phyloP scores from a whole-genome alignment of 164 flowering plant species.

The Annona squamosa region DNA sequence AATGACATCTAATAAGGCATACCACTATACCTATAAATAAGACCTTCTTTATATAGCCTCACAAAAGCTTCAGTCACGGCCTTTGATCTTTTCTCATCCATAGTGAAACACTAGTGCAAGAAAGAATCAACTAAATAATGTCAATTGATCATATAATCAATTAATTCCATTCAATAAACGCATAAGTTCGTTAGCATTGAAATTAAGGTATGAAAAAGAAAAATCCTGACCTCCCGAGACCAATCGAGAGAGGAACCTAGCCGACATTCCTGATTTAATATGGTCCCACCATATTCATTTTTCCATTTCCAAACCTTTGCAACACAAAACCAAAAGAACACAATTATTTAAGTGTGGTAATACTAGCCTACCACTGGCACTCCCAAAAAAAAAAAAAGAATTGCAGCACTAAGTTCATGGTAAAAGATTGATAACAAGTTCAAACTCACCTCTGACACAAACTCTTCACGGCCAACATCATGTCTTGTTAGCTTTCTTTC shows the following conservation, averaged over 20 bases:
- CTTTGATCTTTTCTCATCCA: slow-evolving; percentile 84
- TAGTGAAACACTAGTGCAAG: slow-evolving; percentile 69
- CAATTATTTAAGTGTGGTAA: not conserved
- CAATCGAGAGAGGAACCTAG: slow-evolving; percentile 97
- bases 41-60: slow-evolving; percentile 61
- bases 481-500: slow-evolving; percentile 76
- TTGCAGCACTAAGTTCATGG: not conserved
- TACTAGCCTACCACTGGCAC: not conserved
- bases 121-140: not conserved
- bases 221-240: slow-evolving; percentile 80
- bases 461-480: slow-evolving; percentile 79
- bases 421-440: not conserved
- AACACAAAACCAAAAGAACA: slow-evolving; percentile 11
- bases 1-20: not conserved
- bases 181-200: not conserved
- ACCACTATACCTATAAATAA: slow-evolving; percentile 72
- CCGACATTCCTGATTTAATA: slow-evolving; percentile 68
- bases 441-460: slow-evolving; percentile 76
- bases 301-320: slow-evolving; percentile 97
- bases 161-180: not conserved
- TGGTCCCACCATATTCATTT: slow-evolving; percentile 75
- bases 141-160: not conserved
- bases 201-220: not conserved
- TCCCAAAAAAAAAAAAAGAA: not conserved
- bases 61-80: slow-evolving; percentile 98